Evolutionary conservation across 2,329 filamentous ascomycete species (phyloP).

Genomic region (Didymella arachidicola): DNA sequence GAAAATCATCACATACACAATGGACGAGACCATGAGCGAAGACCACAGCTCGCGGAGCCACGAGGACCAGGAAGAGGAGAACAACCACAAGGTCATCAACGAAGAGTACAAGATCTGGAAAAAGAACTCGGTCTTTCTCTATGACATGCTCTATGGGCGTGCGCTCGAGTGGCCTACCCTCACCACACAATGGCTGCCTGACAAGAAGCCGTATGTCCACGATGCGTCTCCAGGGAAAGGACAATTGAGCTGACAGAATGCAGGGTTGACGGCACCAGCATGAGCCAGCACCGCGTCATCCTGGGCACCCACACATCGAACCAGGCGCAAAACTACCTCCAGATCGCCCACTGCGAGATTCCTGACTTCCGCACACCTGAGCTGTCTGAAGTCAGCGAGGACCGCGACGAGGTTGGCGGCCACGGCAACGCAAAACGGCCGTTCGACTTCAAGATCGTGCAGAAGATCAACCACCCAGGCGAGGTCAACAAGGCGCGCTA

Average conservation of each 20-base stretch:
- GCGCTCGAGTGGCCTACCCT: constrained; percentile 97
- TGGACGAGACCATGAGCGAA: constrained; percentile 51
- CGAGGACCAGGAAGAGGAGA: constrained; percentile 75
- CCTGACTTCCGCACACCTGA: constrained; percentile 79
- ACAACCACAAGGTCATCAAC: constrained; percentile 89
- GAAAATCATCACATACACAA: constrained; percentile 18
- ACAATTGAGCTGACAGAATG: constrained; percentile 49
- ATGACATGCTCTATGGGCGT: constrained; percentile 94
- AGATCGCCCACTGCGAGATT: constrained; percentile 93
- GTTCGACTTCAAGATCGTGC: constrained; percentile 89
- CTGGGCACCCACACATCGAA: constrained; percentile 95
- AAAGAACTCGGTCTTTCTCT: constrained; percentile 98
- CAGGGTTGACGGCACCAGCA: constrained; percentile 76
- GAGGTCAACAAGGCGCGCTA: constrained; percentile 99
- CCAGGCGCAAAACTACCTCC: constrained; percentile 85
- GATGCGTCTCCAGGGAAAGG: neutral
- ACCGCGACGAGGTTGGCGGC: constrained; percentile 90
- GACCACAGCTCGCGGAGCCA: constrained; percentile 53
- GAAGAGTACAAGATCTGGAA: constrained; percentile 99
- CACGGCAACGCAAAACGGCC: constrained; percentile 80
- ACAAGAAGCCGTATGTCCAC: constrained; percentile 57
- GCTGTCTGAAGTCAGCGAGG: constrained; percentile 86
- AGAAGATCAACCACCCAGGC: constrained; percentile 94
- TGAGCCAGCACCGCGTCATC: constrained; percentile 85
- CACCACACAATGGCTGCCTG: constrained; percentile 97